Evolutionary conservation across 805 yeast species (phyloP), one percentile per base, ranked within the genome.

Genomic region (Cyberlindnera maritima): DNA sequence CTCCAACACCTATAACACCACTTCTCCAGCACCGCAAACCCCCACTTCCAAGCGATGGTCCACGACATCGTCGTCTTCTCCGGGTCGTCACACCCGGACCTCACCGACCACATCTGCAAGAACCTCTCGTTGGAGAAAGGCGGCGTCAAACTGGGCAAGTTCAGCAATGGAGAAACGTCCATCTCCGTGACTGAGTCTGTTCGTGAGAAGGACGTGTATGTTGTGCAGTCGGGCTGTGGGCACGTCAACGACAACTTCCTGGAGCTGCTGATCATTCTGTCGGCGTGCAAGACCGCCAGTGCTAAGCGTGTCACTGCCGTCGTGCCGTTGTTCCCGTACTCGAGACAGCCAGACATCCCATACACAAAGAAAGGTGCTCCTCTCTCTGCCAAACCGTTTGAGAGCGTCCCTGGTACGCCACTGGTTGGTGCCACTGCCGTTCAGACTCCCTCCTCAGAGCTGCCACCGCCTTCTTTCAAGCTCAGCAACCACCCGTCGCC

Each of bases 251-350:
- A 94, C 62, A 92, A 88, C 63, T 88, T 94, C 50, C 88, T 94
- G 95, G 99, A 94, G 69, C 72, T 94, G 55, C 74, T 94, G 62
- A 92, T 95, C 52, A 77, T 94, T 58, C 86, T 94, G 36, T 82
- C 94, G 39, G 99, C 98, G 44, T 92, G 98, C 68, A 84, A 92
- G 58, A 97, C 97, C 44, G 99, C 99, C 2, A 87, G 96, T 18
- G 99, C 99, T 19, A 85, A 88, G 56, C 88, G 89, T 63, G 91
- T 94, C 64, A 94, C 78, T 19, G 97, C 97, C 12, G 99, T 94
- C 26, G 83, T 94, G 65, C 99, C 99, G 3, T 74, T 90, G 50
- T 94, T 94, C 67, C 97, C 98, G 23, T 94, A 94, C 64, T 87
- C 96, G 3, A 77, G 99, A 61, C 99, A 94, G 67, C 96, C 97